These are phyloP conservation scores for Rhizopogon sp. DNA, from an alignment of 768 basidiomycete species.

Conservation along the genomic window DNA sequence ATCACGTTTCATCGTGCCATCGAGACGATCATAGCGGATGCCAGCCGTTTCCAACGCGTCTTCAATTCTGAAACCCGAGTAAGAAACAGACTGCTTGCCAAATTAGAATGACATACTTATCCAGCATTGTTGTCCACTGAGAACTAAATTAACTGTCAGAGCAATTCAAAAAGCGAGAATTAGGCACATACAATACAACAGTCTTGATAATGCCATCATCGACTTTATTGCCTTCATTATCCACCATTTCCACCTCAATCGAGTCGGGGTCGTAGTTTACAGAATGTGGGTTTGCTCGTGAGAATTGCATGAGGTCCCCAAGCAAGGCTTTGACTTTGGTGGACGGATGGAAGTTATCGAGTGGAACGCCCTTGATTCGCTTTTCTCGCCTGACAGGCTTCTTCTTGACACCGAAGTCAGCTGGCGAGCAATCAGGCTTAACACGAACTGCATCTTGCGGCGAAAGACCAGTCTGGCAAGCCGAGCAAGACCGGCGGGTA, in stretches of 20 bases:
- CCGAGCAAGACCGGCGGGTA: slow-evolving; percentile 61
- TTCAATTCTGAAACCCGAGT: slow-evolving; percentile 57
- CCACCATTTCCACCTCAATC: slow-evolving; percentile 73
- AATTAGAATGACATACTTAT: slow-evolving; percentile 50
- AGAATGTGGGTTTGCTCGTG: slow-evolving; percentile 81
- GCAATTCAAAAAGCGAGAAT: slow-evolving; percentile 9
- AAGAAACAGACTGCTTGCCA: neutral
- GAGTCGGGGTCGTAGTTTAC: slow-evolving; percentile 76
- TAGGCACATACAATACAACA: slow-evolving; percentile 81
- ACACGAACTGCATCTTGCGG: slow-evolving; percentile 82
- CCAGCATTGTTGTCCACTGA: slow-evolving; percentile 93
- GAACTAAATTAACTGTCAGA: slow-evolving; percentile 46
- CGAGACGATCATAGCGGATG: slow-evolving; percentile 88
- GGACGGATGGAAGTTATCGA: slow-evolving; percentile 66
- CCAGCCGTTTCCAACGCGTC: slow-evolving; percentile 79
- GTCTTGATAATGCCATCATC: slow-evolving; percentile 80
- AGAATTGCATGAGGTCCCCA: slow-evolving; percentile 74
- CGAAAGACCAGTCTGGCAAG: slow-evolving; percentile 66
- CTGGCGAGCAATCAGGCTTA: slow-evolving; percentile 49
- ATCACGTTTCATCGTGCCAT: slow-evolving; percentile 97
- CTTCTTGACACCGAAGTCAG: slow-evolving; percentile 46
- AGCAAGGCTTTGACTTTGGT: slow-evolving; percentile 88
- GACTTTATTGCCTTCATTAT: slow-evolving; percentile 63
- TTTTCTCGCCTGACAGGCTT: slow-evolving; percentile 64
- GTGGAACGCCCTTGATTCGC: slow-evolving; percentile 45